A percentile compares a stretch with the other conserved stretches of the same genome.
phyloP scores from a whole-genome alignment of 2,329 filamentous ascomycete genomes.

The Capronia epimyces region DNA sequence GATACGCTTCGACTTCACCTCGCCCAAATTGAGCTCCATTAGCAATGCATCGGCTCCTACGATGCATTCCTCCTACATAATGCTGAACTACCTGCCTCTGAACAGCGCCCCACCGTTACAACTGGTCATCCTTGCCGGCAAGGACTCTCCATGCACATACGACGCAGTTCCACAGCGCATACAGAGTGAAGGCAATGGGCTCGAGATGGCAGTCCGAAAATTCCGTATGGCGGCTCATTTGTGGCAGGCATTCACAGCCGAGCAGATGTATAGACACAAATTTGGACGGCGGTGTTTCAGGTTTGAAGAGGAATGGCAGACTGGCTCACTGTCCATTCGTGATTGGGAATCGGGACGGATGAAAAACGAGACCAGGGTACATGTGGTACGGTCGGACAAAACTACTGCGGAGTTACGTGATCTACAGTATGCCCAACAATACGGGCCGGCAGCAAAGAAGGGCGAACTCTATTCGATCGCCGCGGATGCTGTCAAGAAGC shows the following conservation, averaged over 20 bases:
- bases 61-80: conserved; percentile 74
- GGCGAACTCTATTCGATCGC: conserved; percentile 73
- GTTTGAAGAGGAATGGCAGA: conserved; percentile 92
- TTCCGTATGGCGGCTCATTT: conserved; percentile 93
- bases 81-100: conserved; percentile 78
- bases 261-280: conserved; percentile 89
- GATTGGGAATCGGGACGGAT: conserved; percentile 67
- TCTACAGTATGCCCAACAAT: conserved; percentile 72
- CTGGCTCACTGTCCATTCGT: conserved; percentile 69
- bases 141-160: conserved; percentile 79
- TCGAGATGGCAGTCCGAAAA: conserved; percentile 78
- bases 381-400: conserved; percentile 75
- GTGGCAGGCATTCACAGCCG: conserved; percentile 94
- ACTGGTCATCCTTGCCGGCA: conserved; percentile 78
- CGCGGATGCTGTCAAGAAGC: conserved; percentile 66
- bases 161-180: conserved; percentile 72
- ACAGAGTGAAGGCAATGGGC: conserved; percentile 72
- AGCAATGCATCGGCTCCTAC: conserved; percentile 57
- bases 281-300: conserved; percentile 81
- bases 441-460: conserved; percentile 61
- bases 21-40: conserved; percentile 66
- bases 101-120: conserved; percentile 77
- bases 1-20: conserved; percentile 80
- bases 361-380: conserved; percentile 86
- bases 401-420: conserved; percentile 79